Base-by-base conservation (phyloP, 306 rosid genomes). In the Fragaria vesca region DNA sequence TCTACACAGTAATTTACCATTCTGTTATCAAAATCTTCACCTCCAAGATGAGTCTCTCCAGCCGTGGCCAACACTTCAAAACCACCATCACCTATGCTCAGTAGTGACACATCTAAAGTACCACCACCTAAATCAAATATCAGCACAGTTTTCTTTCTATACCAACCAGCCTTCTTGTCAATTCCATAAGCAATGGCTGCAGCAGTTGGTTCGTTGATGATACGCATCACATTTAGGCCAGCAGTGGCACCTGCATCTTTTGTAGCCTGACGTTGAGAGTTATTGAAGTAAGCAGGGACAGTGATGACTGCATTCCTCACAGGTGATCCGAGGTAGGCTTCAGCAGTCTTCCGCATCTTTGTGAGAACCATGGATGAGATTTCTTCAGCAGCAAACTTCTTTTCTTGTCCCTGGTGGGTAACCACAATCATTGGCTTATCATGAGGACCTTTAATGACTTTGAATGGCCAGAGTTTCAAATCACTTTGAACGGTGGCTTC, bases 1-100 rank as follows among this genome's bases (percentile, higher is more conserved):
- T 32, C 4, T 32, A 32, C 34, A 32, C 34, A 32, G 34, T 32
- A 32, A 32, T 32, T 32, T 6, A 81, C 40, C 89, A 86, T 61
- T 62, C 77, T 48, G 60, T 75, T 76, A 32, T 76, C 80, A 16
- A 86, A 60, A 57, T 86, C 85, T 34, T 76, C 87, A 3, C 85
- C 85, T 3, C 85, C 83, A 0, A 86, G 83, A 42, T 80, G 87
- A 16, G 81, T 77, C 69, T 78, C 76, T 15, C 89, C 87, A 20
- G 80, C 83, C n/a, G 84, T 83, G 0, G 48, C 21, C 13, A 11
- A 42, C 17, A 69, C 81, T 69, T 78, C 50, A 42, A 77, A 77
- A 6, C 1, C 52, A 55, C 61, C 26, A 0, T 42, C 32, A 1
- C 63, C 55, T 24, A 77, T 42, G 10, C 69, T 69, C 20, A 77